These are phyloP conservation scores for Cyclotella atomus DNA, from an alignment of 108 stramenopile species.

Conservation along the genomic window DNA sequence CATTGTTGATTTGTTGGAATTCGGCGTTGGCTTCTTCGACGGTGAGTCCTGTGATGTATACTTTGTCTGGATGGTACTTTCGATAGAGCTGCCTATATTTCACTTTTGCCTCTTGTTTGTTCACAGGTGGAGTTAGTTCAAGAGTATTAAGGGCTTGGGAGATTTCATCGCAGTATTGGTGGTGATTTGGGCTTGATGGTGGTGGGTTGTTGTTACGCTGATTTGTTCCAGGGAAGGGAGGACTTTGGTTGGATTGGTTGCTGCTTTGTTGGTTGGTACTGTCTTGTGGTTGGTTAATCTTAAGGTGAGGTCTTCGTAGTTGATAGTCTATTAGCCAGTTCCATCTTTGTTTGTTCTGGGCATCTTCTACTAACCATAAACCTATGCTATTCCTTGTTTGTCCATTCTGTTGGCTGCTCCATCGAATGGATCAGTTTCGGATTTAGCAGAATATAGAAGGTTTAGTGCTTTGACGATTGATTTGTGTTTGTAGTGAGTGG, in stretches of 20 bases:
- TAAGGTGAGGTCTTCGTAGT: not conserved
- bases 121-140: too few species aligned
- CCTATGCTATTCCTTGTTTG: not conserved
- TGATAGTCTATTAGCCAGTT: not conserved
- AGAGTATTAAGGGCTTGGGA: too few species aligned
- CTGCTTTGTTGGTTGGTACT: not conserved
- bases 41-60: too few species aligned
- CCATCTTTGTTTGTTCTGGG: not conserved
- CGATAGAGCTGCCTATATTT: too few species aligned
- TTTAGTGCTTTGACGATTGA: not conserved
- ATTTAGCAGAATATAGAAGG: not conserved
- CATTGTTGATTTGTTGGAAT: too few species aligned
- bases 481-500: not conserved
- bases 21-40: too few species aligned
- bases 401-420: not conserved
- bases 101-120: too few species aligned
- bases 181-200: not conserved
- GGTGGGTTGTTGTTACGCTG: not conserved
- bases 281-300: not conserved
- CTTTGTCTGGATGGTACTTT: too few species aligned
- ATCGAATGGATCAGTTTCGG: not conserved
- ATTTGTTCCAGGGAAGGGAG: not conserved
- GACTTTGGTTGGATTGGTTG: not conserved
- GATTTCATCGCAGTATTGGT: too few species aligned
- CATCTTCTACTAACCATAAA: constrained; percentile 1